These are phyloP conservation scores for Lactuca saligna DNA, from an alignment of 129 eudicot genomes.

Conservation along the genomic window DNA sequence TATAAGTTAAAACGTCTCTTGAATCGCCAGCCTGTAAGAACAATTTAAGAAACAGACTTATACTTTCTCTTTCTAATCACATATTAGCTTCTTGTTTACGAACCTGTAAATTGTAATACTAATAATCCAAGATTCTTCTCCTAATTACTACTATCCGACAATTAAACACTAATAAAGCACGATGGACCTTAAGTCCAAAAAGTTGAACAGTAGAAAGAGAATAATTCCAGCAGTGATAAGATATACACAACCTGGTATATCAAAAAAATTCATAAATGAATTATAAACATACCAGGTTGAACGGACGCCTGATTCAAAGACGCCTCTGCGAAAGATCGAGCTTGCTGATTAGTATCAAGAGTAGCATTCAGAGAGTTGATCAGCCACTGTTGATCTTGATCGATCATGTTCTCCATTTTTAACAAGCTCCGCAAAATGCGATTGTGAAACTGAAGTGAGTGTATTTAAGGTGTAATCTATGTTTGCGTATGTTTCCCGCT, in stretches of 20 bases:
- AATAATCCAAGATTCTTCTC: conserved; percentile 5
- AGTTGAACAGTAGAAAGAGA: conserved; percentile 16
- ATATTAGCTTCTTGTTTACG: neutral
- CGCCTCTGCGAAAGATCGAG: conserved; percentile 79
- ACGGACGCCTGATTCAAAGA: conserved; percentile 77
- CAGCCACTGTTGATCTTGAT: conserved; percentile 89
- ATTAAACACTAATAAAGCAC: conserved; percentile 7
- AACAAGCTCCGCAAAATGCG: neutral
- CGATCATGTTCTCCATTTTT: conserved; percentile 40
- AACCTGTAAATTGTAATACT: neutral
- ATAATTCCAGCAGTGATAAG: neutral
- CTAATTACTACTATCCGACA: neutral
- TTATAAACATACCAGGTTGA: conserved; percentile 61
- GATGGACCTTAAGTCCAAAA: neutral
- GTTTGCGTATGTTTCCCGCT: conserved; percentile 48
- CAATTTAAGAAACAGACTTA: neutral
- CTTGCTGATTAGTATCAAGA: conserved; percentile 80
- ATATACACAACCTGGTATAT: neutral
- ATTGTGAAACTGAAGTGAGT: conserved; percentile 13
- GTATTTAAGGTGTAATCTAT: conserved; percentile 20
- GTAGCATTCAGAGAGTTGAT: conserved; percentile 84
- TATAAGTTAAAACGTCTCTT: neutral
- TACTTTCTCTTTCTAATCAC: neutral
- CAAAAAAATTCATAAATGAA: conserved; percentile 3
- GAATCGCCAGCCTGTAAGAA: neutral